A percentile compares a stretch with the other conserved stretches of the same genome.
phyloP scores from a whole-genome alignment of 1,139 yeast species.

The Yamadazyma dendronema region DNA sequence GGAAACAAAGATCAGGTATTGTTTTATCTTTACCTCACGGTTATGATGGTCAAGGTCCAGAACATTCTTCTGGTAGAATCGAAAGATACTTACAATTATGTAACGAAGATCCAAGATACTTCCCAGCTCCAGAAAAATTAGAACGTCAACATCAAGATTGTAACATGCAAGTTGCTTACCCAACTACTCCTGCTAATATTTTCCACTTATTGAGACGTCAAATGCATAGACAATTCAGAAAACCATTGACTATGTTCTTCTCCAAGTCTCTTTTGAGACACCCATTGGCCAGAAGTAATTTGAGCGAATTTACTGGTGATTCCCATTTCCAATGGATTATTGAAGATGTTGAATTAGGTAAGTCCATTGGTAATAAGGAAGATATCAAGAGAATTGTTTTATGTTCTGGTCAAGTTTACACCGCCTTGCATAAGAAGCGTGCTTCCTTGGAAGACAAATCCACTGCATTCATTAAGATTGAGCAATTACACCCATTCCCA shows the following conservation, averaged over 20 bases:
- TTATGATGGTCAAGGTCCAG: constrained; percentile 99
- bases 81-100: constrained; percentile 96
- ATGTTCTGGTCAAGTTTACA: constrained; percentile 91
- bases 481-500: constrained; percentile 99
- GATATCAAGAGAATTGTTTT: constrained; percentile 87
- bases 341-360: constrained; percentile 85
- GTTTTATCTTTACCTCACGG: constrained; percentile 98
- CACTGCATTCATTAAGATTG: constrained; percentile 86
- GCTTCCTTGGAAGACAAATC: constrained; percentile 69
- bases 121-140: constrained; percentile 87
- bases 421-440: constrained; percentile 89
- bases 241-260: constrained; percentile 86
- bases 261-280: constrained; percentile 95
- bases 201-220: constrained; percentile 98
- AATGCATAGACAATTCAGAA: constrained; percentile 99
- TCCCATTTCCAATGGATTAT: constrained; percentile 94
- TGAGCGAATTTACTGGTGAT: constrained; percentile 85
- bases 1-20: constrained; percentile 98
- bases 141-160: constrained; percentile 98
- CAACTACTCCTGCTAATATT: constrained; percentile 95
- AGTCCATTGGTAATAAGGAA: constrained; percentile 69
- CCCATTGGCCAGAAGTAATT: constrained; percentile 89
- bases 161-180: constrained; percentile 97
- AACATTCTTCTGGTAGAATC: constrained; percentile 96
- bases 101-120: constrained; percentile 91